phyloP scores from a whole-genome alignment of 257 asterid species.

The Eucommia ulmoides region DNA sequence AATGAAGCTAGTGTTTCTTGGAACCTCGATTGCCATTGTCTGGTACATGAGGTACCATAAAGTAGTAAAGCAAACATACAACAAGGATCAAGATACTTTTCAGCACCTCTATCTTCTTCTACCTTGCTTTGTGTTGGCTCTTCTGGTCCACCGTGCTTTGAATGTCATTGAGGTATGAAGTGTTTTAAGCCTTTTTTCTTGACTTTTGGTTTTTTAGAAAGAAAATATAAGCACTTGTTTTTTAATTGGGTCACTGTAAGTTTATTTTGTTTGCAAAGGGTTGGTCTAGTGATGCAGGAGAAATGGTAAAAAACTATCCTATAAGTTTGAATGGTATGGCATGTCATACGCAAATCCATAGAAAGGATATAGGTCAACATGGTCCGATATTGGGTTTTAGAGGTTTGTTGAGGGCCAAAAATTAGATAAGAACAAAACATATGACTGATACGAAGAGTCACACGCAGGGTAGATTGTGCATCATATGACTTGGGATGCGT shows the following conservation, averaged over 20 bases:
- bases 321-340: too few relatives aligned
- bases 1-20: slow-evolving; percentile 41
- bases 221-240: neutral
- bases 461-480: neutral
- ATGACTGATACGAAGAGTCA: too few relatives aligned
- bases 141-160: slow-evolving; percentile 23
- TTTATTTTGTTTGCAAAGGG: neutral
- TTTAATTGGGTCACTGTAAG: neutral
- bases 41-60: slow-evolving; percentile 46
- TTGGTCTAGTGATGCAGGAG: neutral
- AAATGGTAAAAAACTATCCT: too few relatives aligned
- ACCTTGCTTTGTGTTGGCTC: slow-evolving; percentile 30
- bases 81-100: slow-evolving; percentile 30
- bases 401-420: neutral
- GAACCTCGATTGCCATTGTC: slow-evolving; percentile 27
- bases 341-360: neutral
- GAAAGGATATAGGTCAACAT: neutral
- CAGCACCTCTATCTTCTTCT: slow-evolving; percentile 25
- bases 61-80: slow-evolving; percentile 39
- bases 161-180: slow-evolving; percentile 27
- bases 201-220: neutral
- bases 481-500: neutral
- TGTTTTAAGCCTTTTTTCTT: neutral
- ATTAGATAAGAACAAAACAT: too few relatives aligned
- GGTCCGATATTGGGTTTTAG: neutral